Evolutionary conservation across 2,329 filamentous ascomycete genomes (phyloP).

Genomic region (Magnaporthales sp.): DNA sequence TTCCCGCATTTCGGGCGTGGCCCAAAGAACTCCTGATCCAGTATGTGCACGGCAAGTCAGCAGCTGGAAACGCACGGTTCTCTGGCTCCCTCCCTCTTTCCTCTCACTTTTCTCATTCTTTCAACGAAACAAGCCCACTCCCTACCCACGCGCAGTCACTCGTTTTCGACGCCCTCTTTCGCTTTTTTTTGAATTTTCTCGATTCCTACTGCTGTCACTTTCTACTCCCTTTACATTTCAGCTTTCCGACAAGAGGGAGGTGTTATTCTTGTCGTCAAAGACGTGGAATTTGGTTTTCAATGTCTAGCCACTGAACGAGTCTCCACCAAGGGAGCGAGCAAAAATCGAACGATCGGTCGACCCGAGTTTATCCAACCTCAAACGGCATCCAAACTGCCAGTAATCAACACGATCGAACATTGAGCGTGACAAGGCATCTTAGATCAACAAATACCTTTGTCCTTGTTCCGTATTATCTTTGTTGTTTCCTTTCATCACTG

Average conservation of each 20-base stretch:
- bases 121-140: constrained; percentile 2
- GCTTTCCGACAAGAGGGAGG: not conserved
- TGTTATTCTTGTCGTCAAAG: not conserved
- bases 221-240: not conserved
- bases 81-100: constrained; percentile 4
- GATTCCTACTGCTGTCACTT: not conserved
- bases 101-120: not conserved
- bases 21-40: constrained; percentile 4
- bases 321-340: constrained; percentile 4
- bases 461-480: not conserved
- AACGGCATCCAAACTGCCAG: not conserved
- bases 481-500: not conserved
- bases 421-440: not conserved
- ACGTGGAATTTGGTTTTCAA: constrained; percentile 4
- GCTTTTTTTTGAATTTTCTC: not conserved
- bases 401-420: not conserved
- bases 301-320: constrained; percentile 5
- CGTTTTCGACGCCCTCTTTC: constrained; percentile 2
- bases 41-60: not conserved
- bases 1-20: not conserved
- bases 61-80: not conserved
- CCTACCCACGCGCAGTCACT: constrained; percentile 2
- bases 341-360: not conserved
- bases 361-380: not conserved
- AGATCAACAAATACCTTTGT: not conserved